phyloP scores from a whole-genome alignment of 768 basidiomycete genomes.

The Serendipita indica region DNA sequence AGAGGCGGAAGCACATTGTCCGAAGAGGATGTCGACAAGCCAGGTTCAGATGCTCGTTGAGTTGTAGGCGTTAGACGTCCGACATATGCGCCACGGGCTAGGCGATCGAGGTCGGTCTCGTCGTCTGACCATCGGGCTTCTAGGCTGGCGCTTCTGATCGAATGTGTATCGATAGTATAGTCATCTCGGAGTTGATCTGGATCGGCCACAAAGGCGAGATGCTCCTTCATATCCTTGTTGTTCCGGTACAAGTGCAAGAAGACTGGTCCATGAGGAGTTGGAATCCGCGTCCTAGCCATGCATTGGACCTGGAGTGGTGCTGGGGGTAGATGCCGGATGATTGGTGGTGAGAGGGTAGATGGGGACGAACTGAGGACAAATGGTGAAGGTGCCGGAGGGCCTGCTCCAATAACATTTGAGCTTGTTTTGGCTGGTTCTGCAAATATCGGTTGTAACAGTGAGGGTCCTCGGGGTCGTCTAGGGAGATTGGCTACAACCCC shows the following conservation, averaged over 20 bases:
- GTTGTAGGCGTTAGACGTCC: constrained; percentile 57
- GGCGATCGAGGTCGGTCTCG: constrained; percentile 88
- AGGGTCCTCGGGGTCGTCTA: constrained; percentile 2
- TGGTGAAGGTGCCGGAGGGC: neutral
- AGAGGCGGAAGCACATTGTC: constrained; percentile 46
- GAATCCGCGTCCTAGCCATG: constrained; percentile 93
- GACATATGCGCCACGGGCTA: constrained; percentile 85
- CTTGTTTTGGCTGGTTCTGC: constrained; percentile 24
- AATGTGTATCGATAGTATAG: constrained; percentile 6
- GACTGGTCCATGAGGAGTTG: constrained; percentile 84
- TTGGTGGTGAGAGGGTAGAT: constrained; percentile 5
- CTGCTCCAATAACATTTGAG: neutral
- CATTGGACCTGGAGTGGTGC: constrained; percentile 56
- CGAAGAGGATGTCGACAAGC: constrained; percentile 21
- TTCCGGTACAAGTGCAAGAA: constrained; percentile 96
- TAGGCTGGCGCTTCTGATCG: constrained; percentile 64
- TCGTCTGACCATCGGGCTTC: constrained; percentile 70
- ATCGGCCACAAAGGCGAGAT: constrained; percentile 89
- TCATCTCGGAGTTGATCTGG: constrained; percentile 53
- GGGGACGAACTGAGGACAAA: neutral
- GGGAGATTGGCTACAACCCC: neutral
- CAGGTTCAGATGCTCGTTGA: constrained; percentile 16
- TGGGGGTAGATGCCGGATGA: constrained; percentile 4
- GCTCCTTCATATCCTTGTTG: constrained; percentile 82
- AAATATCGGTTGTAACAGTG: constrained; percentile 17